Evolutionary conservation across 2,329 filamentous ascomycete species (phyloP).

Genomic region (Hymenoscyphus repandus): DNA sequence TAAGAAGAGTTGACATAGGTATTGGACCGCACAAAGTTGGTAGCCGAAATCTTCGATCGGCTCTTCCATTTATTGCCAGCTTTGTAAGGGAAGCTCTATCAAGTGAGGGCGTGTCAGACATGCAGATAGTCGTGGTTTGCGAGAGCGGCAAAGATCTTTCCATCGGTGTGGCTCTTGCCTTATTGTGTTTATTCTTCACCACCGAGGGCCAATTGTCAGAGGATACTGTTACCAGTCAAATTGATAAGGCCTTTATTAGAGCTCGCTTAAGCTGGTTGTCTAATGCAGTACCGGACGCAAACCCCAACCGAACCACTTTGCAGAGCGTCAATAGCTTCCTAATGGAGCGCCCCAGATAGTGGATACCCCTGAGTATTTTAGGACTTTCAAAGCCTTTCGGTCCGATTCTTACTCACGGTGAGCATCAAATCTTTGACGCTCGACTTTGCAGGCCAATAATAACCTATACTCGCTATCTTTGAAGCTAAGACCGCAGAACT

Average conservation of each 20-base stretch:
- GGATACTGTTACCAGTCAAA: conserved; percentile 14
- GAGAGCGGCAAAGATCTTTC: conserved; percentile 75
- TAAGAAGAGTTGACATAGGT: conserved; percentile 47
- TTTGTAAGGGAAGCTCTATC: conserved; percentile 23
- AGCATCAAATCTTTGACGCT: too few relatives aligned
- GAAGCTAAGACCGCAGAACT: too few relatives aligned
- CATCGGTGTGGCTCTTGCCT: conserved; percentile 68
- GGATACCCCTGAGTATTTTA: too few relatives aligned
- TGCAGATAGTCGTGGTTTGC: conserved; percentile 58
- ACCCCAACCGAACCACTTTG: conserved; percentile 77
- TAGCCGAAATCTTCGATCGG: conserved; percentile 72
- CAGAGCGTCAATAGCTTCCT: conserved; percentile 90
- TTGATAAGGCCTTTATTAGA: conserved; percentile 75
- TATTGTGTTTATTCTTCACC: conserved; percentile 69
- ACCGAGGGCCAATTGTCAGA: conserved; percentile 47
- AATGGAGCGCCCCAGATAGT: conserved; percentile 45
- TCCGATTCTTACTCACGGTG: too few relatives aligned
- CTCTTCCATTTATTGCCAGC: conserved; percentile 45
- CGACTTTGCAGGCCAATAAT: too few relatives aligned
- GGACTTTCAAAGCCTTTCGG: too few relatives aligned
- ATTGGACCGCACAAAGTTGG: conserved; percentile 71
- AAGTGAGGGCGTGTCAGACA: neutral
- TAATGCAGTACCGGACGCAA: conserved; percentile 69
- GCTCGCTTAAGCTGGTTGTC: conserved; percentile 78
- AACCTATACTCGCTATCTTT: too few relatives aligned